phyloP scores from a whole-genome alignment of 2,329 filamentous ascomycete species.

The Apiospora phragmitis region DNA sequence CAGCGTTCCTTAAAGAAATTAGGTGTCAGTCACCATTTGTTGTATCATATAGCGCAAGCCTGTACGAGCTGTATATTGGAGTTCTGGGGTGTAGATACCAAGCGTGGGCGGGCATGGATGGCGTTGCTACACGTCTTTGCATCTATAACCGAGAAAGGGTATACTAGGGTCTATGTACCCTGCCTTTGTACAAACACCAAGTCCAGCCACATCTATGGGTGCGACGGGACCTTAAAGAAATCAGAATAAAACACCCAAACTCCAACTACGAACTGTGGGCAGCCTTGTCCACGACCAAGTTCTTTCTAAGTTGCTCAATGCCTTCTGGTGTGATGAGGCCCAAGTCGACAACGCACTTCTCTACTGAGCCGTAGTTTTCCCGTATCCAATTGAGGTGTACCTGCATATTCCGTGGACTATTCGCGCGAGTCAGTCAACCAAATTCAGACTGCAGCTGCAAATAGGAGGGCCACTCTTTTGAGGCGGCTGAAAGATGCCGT shows the following conservation, averaged over 20 bases:
- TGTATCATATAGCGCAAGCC: slow-evolving; percentile 19
- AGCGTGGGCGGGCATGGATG: not conserved
- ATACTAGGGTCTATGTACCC: not conserved
- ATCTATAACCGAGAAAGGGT: not conserved
- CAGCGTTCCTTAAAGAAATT: slow-evolving; percentile 49
- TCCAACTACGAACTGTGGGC: not conserved
- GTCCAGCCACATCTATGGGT: not conserved
- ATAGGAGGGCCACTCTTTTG: not conserved
- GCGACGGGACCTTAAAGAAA: not conserved
- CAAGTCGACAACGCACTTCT: slow-evolving; percentile 60
- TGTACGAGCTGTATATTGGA: slow-evolving; percentile 13
- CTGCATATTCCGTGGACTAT: slow-evolving; percentile 49
- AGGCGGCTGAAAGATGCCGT: not conserved
- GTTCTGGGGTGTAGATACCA: not conserved
- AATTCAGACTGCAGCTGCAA: not conserved
- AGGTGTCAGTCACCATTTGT: slow-evolving; percentile 1
- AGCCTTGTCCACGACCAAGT: slow-evolving; percentile 29
- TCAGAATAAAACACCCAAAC: not conserved
- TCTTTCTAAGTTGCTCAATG: slow-evolving; percentile 40
- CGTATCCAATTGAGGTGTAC: slow-evolving; percentile 55
- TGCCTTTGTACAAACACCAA: not conserved
- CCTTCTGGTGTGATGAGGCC: slow-evolving; percentile 59
- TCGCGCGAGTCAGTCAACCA: slow-evolving; percentile 3
- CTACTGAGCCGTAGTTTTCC: slow-evolving; percentile 61
- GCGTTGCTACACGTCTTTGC: not conserved